Percentiles rank a stretch among this genome's conserved stretches.
Conservation (phyloP, 2,329 filamentous ascomycete species). For the Shiraia sp. region DNA sequence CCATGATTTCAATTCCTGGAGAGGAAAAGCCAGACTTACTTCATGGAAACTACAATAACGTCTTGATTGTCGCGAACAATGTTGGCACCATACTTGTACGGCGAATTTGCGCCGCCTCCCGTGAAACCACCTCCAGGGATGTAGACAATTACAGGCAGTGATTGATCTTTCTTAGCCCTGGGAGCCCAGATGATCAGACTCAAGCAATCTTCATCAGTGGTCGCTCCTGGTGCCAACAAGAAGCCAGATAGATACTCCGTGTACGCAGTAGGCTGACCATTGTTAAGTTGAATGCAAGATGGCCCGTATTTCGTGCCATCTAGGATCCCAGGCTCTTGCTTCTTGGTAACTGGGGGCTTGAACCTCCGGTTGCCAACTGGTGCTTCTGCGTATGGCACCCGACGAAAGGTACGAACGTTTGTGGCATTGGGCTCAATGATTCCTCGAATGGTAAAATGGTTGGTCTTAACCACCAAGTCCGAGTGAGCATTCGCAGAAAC, state of each 20-base stretch:
- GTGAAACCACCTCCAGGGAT: conserved; percentile 53
- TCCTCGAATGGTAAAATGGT: too few species aligned
- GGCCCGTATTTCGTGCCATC: conserved; percentile 24
- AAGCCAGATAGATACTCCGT: conserved; percentile 25
- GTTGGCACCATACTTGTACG: conserved; percentile 51
- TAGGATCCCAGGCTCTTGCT: conserved; percentile 12
- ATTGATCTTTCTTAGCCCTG: conserved; percentile 9
- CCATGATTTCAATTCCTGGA: neutral
- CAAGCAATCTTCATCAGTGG: conserved; percentile 30
- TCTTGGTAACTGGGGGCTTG: conserved; percentile 19
- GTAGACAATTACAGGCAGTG: conserved; percentile 52
- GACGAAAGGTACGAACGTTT: conserved; percentile 23
- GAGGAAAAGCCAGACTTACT: conserved; percentile 14
- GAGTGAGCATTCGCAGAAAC: too few species aligned
- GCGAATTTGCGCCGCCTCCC: conserved; percentile 50
- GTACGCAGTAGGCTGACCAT: conserved; percentile 22
- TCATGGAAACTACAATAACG: conserved; percentile 47
- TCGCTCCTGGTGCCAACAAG: conserved; percentile 20
- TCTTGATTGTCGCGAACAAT: conserved; percentile 50
- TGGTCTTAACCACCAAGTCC: too few species aligned
- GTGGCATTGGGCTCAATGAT: conserved; percentile 25
- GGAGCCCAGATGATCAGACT: conserved; percentile 34
- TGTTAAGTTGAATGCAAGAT: conserved; percentile 24
- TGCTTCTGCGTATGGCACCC: conserved; percentile 23
- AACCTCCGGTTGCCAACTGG: conserved; percentile 18